A percentile compares a stretch with the other conserved stretches of the same genome.
phyloP scores from a whole-genome alignment of 495 filamentous ascomycete species.

The Clavariopsis aquatica region DNA sequence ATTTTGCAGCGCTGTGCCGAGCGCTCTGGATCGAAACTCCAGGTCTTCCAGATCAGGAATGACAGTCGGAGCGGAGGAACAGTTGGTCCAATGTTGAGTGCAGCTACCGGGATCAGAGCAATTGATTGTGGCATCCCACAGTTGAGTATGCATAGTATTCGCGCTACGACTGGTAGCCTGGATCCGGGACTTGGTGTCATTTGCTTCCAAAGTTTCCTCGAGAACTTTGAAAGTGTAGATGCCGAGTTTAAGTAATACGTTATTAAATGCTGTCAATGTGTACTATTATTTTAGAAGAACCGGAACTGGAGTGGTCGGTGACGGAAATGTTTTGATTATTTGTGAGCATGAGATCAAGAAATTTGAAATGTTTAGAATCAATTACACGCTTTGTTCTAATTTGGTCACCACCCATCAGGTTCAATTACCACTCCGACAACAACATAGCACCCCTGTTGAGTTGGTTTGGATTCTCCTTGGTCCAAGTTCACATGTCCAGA shows the following conservation, averaged over 20 bases:
- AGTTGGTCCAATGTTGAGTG: conserved; percentile 88
- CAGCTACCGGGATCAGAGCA: conserved; percentile 76
- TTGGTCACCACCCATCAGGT: too few relatives aligned
- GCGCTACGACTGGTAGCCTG: conserved; percentile 81
- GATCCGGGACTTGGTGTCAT: conserved; percentile 89
- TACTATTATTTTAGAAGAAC: neutral
- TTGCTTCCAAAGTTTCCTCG: conserved; percentile 87
- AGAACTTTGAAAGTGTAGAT: conserved; percentile 85
- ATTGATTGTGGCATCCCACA: conserved; percentile 92
- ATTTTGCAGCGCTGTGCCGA: conserved; percentile 70
- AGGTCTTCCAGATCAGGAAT: conserved; percentile 94
- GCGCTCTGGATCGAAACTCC: conserved; percentile 58
- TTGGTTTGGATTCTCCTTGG: too few relatives aligned
- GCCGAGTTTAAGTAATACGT: conserved; percentile 62
- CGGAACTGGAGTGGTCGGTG: neutral
- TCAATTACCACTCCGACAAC: too few relatives aligned
- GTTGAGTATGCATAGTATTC: conserved; percentile 91
- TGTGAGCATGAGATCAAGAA: neutral
- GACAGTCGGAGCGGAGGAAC: conserved; percentile 86
- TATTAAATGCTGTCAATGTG: neutral
- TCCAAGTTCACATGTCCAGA: too few relatives aligned
- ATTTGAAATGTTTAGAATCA: too few relatives aligned
- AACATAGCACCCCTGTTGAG: too few relatives aligned
- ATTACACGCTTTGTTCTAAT: too few relatives aligned
- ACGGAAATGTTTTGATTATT: neutral